phyloP scores from a whole-genome alignment of 768 basidiomycete species.

The Panus rudis region DNA sequence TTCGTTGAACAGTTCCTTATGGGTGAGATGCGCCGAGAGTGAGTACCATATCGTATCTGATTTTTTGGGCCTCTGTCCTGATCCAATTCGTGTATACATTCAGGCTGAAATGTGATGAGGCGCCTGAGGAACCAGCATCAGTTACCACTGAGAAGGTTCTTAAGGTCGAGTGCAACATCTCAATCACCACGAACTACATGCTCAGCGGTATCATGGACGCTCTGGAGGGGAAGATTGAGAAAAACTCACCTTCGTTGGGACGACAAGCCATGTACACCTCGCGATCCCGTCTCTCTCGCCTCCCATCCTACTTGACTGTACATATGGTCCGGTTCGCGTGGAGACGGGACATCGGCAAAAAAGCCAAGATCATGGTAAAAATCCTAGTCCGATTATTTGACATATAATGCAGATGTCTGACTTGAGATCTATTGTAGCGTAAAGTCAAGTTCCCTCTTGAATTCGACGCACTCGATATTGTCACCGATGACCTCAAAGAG shows the following conservation, averaged over 20 bases:
- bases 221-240: constrained; percentile 81
- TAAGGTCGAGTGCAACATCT: constrained; percentile 92
- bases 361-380: constrained; percentile 91
- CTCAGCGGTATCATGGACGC: constrained; percentile 76
- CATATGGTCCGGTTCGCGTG: constrained; percentile 98
- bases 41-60: constrained; percentile 14
- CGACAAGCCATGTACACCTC: constrained; percentile 79
- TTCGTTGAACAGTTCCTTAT: constrained; percentile 80
- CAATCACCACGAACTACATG: constrained; percentile 82
- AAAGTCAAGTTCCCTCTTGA: constrained; percentile 92
- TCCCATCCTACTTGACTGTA: constrained; percentile 80
- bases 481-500: constrained; percentile 68
- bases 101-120: constrained; percentile 78
- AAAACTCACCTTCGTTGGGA: constrained; percentile 71
- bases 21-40: constrained; percentile 74
- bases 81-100: not conserved
- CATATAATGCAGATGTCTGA: not conserved
- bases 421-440: constrained; percentile 38
- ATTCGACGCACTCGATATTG: constrained; percentile 79
- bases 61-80: not conserved
- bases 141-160: constrained; percentile 64
- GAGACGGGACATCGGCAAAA: constrained; percentile 84
- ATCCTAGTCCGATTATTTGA: not conserved
- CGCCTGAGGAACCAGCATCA: constrained; percentile 67
- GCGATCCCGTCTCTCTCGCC: constrained; percentile 70